Evolutionary conservation across 2,329 filamentous ascomycete species (phyloP).

Genomic region (Pestalotiopsis sp.): DNA sequence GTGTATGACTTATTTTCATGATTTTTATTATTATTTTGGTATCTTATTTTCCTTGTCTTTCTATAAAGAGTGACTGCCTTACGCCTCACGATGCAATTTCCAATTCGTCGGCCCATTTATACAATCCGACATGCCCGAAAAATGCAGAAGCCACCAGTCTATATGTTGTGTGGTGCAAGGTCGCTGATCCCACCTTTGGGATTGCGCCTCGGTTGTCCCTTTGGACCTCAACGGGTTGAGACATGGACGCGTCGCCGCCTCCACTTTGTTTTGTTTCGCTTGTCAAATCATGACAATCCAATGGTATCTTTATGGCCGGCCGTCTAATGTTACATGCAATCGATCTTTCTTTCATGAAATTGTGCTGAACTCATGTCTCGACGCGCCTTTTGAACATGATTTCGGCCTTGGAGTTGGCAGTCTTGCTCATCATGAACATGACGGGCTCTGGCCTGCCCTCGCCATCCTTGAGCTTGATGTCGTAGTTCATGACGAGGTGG

Average conservation of each 20-base stretch:
- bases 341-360: not conserved
- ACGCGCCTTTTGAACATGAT: slow-evolving; percentile 28
- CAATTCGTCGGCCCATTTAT: slow-evolving; percentile 8
- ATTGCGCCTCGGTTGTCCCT: not conserved
- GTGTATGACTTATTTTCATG: not conserved
- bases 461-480: slow-evolving; percentile 34
- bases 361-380: not conserved
- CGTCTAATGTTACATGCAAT: not conserved
- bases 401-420: slow-evolving; percentile 33
- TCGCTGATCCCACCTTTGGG: not conserved
- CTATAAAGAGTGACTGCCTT: not conserved
- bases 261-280: not conserved
- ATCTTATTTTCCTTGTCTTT: not conserved
- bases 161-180: not conserved
- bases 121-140: slow-evolving; percentile 1
- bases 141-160: not conserved
- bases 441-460: slow-evolving; percentile 27
- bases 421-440: slow-evolving; percentile 37
- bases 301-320: not conserved
- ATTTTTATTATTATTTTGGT: not conserved
- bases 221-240: not conserved
- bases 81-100: not conserved
- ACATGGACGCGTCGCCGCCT: not conserved
- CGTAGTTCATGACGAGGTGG: slow-evolving; percentile 42
- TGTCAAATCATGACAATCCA: not conserved